These are phyloP conservation scores for Fusarium sp. DNA, from an alignment of 2,329 filamentous ascomycete species.

Conservation along the genomic window DNA sequence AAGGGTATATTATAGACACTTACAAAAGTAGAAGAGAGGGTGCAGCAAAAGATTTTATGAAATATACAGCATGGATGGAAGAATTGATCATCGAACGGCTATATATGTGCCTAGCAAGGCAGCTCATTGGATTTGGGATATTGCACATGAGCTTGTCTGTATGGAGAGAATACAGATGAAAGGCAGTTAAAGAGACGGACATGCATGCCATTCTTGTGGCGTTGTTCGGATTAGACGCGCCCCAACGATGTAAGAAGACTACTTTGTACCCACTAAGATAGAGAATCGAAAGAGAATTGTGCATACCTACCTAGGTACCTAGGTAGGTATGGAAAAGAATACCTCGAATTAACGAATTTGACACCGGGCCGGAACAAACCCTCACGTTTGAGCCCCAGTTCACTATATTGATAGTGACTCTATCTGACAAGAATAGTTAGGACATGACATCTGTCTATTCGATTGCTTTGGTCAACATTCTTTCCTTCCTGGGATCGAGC, in stretches of 20 bases:
- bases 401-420: background rate
- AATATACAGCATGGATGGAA: background rate
- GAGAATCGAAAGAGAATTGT: background rate
- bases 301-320: background rate
- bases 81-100: background rate
- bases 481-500: background rate
- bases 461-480: background rate
- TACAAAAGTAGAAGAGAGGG: constrained; percentile 4
- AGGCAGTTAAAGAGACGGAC: background rate
- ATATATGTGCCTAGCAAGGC: background rate
- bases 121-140: background rate
- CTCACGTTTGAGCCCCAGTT: constrained; percentile 4
- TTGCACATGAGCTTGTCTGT: background rate
- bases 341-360: background rate
- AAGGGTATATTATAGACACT: constrained; percentile 9
- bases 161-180: constrained; percentile 14
- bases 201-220: constrained; percentile 17
- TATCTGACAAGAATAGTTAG: background rate
- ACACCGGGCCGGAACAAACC: background rate
- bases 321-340: background rate
- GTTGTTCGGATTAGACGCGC: constrained; percentile 24
- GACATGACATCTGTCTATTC: background rate
- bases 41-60: background rate
- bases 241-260: constrained; percentile 26
- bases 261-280: background rate